Conservation (phyloP, 129 eudicot species). For the Pseudognaphalium luteoalbum region DNA sequence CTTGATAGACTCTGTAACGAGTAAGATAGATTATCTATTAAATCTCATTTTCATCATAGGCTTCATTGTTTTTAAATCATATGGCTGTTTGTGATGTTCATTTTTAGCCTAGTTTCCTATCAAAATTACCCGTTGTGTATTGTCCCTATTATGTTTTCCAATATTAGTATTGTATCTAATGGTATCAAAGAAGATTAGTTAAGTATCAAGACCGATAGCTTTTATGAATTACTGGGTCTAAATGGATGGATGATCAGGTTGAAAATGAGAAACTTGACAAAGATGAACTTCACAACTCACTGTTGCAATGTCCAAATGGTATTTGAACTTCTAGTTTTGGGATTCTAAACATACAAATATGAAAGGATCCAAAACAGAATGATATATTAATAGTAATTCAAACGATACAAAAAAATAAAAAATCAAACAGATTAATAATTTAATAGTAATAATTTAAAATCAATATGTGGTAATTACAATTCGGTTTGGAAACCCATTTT, state of each 20-base stretch:
- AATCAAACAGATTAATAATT: too few relatives aligned
- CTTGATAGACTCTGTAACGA: slow-evolving; percentile 68
- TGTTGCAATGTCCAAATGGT: neutral
- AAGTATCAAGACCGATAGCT: neutral
- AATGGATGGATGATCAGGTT: neutral
- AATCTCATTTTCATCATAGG: neutral
- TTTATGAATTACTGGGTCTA: neutral
- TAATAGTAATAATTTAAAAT: too few relatives aligned
- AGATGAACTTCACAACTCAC: neutral
- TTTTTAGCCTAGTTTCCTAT: neutral
- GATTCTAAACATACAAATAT: too few relatives aligned
- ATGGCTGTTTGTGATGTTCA: slow-evolving; percentile 5
- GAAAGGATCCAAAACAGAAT: neutral
- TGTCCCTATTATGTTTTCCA: neutral
- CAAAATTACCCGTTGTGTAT: neutral
- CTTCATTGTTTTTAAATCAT: neutral
- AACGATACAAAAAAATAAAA: too few relatives aligned
- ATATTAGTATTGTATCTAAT: neutral
- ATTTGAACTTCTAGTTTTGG: too few relatives aligned
- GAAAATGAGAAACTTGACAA: neutral
- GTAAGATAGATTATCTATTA: slow-evolving; percentile 56
- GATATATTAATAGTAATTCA: too few relatives aligned
- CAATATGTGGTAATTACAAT: too few relatives aligned
- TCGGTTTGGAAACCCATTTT: too few relatives aligned
- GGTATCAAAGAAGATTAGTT: neutral